Evolutionary conservation across 192 early-diverging fungal genomes (phyloP), one percentile per base, ranked within the genome.

Genomic region (Coemansia aciculifera): DNA sequence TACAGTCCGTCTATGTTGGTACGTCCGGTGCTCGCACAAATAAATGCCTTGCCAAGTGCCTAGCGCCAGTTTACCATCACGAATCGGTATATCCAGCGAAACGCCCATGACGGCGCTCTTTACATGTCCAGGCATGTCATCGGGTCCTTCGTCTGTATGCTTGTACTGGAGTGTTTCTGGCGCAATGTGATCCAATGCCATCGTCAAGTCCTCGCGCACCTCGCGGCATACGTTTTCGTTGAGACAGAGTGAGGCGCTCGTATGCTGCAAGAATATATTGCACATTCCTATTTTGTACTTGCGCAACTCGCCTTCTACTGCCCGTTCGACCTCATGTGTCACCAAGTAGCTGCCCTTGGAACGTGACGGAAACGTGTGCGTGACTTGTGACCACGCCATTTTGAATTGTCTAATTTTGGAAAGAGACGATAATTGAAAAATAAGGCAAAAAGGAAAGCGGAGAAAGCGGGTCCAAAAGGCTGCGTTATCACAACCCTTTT

Each of bases 51-150:
- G 92, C 92, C 92, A 94, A 29, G 89, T 94, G 37, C 95, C 95
- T 11, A 92, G 71, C 29, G 89, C 92, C 19, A 97, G 71, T 39
- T 73, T 73, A 0, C 95, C 94, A 32, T 94, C 83, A 17, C 83
- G 85, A 42, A 97, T 91, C 5, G 95, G 95, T 43, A 97, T 93
- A 64, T 90, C 91, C 19, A 97, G 83, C 3, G 90, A 92, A 0
- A 88, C 90, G 10, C 95, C 95, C 46, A 97, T 73, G 13, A 96
- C 72, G 5, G 89, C 88, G 59, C 85, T 84, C 77, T 97, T 97
- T 29, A 96, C 81, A 79, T 97, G 95, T 0, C 90, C 94, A 34
- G 94, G 92, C 92, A 95, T 94, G 69, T 96, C 94, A 66, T 95
- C 94, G 0, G 93, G 81, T 5, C 95, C 95, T 72, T 94, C 94